These are phyloP conservation scores for Pseudoscleropodium purum DNA, from an alignment of 225 moss, liverwort and hornwort genomes.

Conservation along the genomic window DNA sequence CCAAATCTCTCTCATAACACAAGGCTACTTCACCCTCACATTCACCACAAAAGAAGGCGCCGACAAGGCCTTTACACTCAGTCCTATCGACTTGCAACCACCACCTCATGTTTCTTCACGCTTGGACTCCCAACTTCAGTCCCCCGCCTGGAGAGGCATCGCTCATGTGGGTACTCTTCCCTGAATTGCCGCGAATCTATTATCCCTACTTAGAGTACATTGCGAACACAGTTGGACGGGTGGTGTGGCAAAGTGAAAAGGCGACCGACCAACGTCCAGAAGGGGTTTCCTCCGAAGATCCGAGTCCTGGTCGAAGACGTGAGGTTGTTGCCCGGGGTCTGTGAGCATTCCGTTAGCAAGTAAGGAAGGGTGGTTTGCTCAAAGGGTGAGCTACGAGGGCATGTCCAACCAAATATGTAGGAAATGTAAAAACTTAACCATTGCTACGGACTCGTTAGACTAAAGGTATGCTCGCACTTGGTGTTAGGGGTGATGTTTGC, in stretches of 20 bases:
- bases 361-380: constrained; percentile 1
- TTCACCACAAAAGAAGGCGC: constrained; percentile 2
- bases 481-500: no score
- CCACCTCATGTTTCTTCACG: constrained; percentile 22
- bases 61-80: not conserved
- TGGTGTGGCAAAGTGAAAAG: constrained; percentile 26
- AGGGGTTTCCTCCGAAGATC: not conserved
- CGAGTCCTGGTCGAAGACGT: constrained; percentile 7
- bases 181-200: constrained; percentile 9
- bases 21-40: constrained; percentile 16
- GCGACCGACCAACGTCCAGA: constrained; percentile 8
- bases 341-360: not conserved
- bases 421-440: constrained; percentile 8
- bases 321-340: not conserved
- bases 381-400: constrained; percentile 8
- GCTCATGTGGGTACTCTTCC: not conserved
- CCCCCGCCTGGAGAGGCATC: not conserved
- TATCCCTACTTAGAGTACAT: constrained; percentile 20
- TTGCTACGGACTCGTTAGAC: not conserved
- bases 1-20: not conserved
- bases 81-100: not conserved
- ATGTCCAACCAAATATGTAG: constrained; percentile 24
- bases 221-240: constrained; percentile 10
- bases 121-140: constrained; percentile 26
- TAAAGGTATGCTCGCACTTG: no score